phyloP scores from a whole-genome alignment of 2,329 filamentous ascomycete genomes.

The Niveomyces coronatus region DNA sequence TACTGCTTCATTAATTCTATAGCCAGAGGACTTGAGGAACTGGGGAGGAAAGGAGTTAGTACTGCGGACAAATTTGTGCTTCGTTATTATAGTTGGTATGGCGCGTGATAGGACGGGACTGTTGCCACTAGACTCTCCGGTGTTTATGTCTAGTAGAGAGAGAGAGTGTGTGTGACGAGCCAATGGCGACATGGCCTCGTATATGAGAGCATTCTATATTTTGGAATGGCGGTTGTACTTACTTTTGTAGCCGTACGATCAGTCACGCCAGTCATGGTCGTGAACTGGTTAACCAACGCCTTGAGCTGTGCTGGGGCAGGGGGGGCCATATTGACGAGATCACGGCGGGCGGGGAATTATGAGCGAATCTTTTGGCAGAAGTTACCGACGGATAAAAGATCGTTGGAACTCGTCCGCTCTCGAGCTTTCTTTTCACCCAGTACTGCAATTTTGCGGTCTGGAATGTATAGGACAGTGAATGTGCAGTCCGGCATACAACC shows the following conservation, averaged over 20 bases:
- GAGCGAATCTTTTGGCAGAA: no score
- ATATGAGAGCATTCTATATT: neutral
- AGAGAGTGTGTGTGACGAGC: no score
- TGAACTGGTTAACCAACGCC: slow-evolving; percentile 31
- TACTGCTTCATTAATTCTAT: slow-evolving; percentile 42
- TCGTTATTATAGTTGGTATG: neutral
- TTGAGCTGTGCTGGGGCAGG: slow-evolving; percentile 29
- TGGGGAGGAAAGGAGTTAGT: slow-evolving; percentile 16
- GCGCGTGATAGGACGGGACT: neutral
- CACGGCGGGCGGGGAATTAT: neutral
- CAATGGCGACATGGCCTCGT: neutral
- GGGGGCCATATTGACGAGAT: slow-evolving; percentile 24
- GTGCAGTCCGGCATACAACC: no score
- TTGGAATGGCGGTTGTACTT: slow-evolving; percentile 20
- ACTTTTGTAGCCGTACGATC: slow-evolving; percentile 36
- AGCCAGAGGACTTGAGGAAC: slow-evolving; percentile 39
- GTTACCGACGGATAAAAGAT: no score
- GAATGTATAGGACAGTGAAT: no score
- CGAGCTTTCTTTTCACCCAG: no score
- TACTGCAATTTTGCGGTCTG: no score
- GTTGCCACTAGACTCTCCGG: neutral
- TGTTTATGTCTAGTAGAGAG: neutral
- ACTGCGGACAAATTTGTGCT: neutral
- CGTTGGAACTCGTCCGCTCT: no score
- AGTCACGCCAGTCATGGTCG: slow-evolving; percentile 30